Percentiles rank a stretch among this genome's conserved stretches.
These are phyloP conservation scores for Vanrija sp. DNA, from an alignment of 1,284 basidiomycete species.

Conservation along the genomic window DNA sequence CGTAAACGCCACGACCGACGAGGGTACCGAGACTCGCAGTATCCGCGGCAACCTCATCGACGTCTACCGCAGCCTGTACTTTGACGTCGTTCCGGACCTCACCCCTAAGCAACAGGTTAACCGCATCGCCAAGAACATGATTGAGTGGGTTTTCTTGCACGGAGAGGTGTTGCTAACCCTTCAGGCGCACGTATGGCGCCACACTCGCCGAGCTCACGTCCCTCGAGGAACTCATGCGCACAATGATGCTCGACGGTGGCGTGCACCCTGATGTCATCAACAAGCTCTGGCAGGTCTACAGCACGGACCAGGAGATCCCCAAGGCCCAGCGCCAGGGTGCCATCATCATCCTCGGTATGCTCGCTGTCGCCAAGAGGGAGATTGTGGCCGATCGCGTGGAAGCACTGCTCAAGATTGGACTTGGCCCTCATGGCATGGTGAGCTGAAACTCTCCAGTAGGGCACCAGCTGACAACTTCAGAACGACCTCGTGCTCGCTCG, in stretches of 20 bases:
- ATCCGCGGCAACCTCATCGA: constrained; percentile 83
- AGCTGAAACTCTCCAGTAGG: not conserved
- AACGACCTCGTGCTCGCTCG: constrained; percentile 81
- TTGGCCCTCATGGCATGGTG: constrained; percentile 79
- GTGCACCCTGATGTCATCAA: constrained; percentile 79
- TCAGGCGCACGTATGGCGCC: constrained; percentile 78
- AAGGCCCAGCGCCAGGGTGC: constrained; percentile 82
- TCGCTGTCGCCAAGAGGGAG: constrained; percentile 77
- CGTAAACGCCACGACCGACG: constrained; percentile 67
- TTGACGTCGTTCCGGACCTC: constrained; percentile 65
- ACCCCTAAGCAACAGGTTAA: constrained; percentile 81
- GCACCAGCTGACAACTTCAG: constrained; percentile 49
- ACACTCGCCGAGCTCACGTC: constrained; percentile 94
- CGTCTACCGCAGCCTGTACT: constrained; percentile 84
- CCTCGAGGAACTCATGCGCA: constrained; percentile 90
- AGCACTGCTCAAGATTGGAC: constrained; percentile 77
- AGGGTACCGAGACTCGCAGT: constrained; percentile 79
- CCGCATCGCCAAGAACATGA: constrained; percentile 97
- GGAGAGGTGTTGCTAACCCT: not conserved
- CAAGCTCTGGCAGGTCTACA: constrained; percentile 94
- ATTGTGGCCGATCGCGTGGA: constrained; percentile 88
- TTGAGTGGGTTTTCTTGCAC: constrained; percentile 62
- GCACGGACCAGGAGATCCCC: constrained; percentile 69
- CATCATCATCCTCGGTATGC: constrained; percentile 92
- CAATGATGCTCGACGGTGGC: constrained; percentile 75